A percentile compares a stretch with the other conserved stretches of the same genome.
phyloP scores from a whole-genome alignment of 108 stramenopile genomes.

The Pseudonitzschia multiseries region DNA sequence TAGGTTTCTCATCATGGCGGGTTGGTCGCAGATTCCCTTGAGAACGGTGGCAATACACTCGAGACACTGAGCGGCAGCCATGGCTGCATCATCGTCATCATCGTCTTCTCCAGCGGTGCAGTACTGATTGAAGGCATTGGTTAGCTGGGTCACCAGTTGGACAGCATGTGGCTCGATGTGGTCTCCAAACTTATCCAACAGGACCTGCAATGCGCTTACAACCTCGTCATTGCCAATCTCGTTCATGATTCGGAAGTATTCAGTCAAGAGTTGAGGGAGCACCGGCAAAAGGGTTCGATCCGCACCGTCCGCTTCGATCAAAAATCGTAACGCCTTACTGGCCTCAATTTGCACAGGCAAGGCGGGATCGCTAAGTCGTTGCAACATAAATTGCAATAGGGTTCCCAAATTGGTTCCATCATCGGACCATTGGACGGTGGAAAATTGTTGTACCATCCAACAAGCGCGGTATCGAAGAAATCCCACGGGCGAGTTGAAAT shows the following conservation, averaged over 20 bases:
- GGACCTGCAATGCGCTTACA: slow-evolving; percentile 88
- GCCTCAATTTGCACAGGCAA: slow-evolving; percentile 98
- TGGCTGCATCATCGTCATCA: slow-evolving; percentile 95
- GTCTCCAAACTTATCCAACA: slow-evolving; percentile 92
- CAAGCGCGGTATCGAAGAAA: slow-evolving; percentile 93
- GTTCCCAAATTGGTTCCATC: slow-evolving; percentile 73
- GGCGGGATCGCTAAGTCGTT: slow-evolving; percentile 88
- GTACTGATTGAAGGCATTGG: slow-evolving; percentile 87
- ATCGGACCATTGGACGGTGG: slow-evolving; percentile 70
- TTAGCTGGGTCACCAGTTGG: slow-evolving; percentile 87
- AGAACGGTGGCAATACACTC: slow-evolving; percentile 95
- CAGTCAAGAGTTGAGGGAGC: slow-evolving; percentile 89
- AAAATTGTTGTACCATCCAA: slow-evolving; percentile 94
- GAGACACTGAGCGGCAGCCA: slow-evolving; percentile 95
- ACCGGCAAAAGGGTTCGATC: slow-evolving; percentile 87
- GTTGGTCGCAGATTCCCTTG: slow-evolving; percentile 79
- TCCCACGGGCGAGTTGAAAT: slow-evolving; percentile 88
- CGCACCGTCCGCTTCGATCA: slow-evolving; percentile 91
- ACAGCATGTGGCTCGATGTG: slow-evolving; percentile 94
- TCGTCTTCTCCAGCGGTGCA: slow-evolving; percentile 91
- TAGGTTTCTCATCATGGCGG: slow-evolving; percentile 73
- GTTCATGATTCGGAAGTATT: slow-evolving; percentile 98
- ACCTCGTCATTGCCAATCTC: slow-evolving; percentile 97
- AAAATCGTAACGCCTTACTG: slow-evolving; percentile 86
- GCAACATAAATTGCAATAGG: slow-evolving; percentile 66